Evolutionary conservation across 148 eudicot genomes (phyloP), one percentile per base, ranked within the genome.

Genomic region (Linanthus parryae): DNA sequence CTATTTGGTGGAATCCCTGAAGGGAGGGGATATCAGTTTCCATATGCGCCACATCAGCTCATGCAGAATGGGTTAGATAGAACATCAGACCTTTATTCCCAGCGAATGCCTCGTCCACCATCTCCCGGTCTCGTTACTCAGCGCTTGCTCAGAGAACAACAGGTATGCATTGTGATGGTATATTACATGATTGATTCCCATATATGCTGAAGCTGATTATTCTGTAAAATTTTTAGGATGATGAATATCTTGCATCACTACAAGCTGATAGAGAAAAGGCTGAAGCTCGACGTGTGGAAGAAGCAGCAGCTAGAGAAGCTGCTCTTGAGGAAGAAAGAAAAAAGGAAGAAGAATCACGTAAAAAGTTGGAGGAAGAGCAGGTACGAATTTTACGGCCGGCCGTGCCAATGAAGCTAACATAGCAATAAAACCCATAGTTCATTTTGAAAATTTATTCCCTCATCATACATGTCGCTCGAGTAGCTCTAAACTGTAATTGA

Each of bases 181-280:
- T n/a, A n/a, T 15, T 8, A 29, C 25, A 6, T 29, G 16, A 3
- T 22, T 55, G 37, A 16, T 62, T 35, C 23, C 16, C 22, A 1
- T 56, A 49, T 39, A 29, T 10, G 61, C 62, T 51, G 65, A 88
- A 95, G 92, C 86, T 70, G 85, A 84, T 70, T 26, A 13, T 27
- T 27, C 10, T 18, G 31, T 0, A 55, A 49, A 48, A 27, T 16
- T 66, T 65, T 49, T 68, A 88, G 99, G 94, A 92, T 76, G 91
- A 84, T 68, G 99, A 88, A 59, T 94, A 82, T 71, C 71, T 82
- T 75, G 99, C 96, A 45, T 62, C 99, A 22, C 63, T 88, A 56
- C 88, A 88, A 94, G 95, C 99, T 74, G 96, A 88, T 62, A 80
- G 86, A 64, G 95, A 84, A 68, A 94, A 73, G 47, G 77, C 71